Base-by-base conservation (phyloP, 2,329 filamentous ascomycete species). In the Coniochaeta pulveracea region DNA sequence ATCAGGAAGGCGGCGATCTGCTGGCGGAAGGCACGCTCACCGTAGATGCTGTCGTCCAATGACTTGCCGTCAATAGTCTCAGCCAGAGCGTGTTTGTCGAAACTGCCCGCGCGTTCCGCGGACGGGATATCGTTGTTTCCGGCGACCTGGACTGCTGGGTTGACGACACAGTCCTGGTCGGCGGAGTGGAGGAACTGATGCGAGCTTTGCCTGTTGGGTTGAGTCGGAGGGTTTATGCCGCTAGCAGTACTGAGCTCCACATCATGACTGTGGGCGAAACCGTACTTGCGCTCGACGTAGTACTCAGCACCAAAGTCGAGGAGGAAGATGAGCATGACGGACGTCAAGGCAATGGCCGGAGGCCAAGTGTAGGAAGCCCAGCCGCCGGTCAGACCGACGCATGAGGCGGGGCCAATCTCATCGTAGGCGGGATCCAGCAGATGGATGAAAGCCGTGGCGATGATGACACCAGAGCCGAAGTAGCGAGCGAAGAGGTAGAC, bases 371-470 rank as follows among this genome's bases (percentile, higher is more conserved):
- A 74, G 11, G 53, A 43, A 0, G 56, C 59, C 62, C 69, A 73
- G 27, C 57, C 54, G 1, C 61, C 65, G 0, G 68, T 72, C 55
- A 69, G 42, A 19, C 57, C 58, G 5, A 61, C 55, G 34, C 58
- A 61, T 5, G 52, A 52, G 1, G 42, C 43, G 1, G 57, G 56
- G 3, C 57, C 57, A 27, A 57, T 55, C 40, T 36, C 38, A 2
- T 34, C 37, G 37, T 45, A 45, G 2, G 52, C 51, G 3, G 53
- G 52, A 16, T 48, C 51, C 16, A 56, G 16, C 46, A 64, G 44
- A 60, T 86, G 81, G 39, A 85, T 82, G 50, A 85, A 85, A 2
- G 81, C 79, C 2, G 81, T 86, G 1, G 80, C 78, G 37, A 85
- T 66, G 44, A 86, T 85, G 36, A 86, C 80, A 18, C 81, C 81